phyloP scores from a whole-genome alignment of 768 basidiomycete genomes.

The Clitopilus passeckerianus region DNA sequence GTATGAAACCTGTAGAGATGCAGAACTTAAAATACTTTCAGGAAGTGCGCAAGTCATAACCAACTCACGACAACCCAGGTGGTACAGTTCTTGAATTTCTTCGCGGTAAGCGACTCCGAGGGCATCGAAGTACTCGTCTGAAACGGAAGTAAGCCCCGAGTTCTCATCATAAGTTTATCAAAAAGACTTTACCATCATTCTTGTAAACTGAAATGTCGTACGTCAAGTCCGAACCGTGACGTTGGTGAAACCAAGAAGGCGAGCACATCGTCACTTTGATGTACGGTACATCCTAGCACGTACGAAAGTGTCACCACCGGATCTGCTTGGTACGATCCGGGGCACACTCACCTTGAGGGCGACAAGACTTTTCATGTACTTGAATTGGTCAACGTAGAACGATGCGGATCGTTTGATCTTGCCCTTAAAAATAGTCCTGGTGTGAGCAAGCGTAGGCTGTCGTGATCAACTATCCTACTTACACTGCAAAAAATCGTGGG shows the following conservation, averaged over 20 bases:
- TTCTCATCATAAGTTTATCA: neutral
- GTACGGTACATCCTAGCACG: constrained; percentile 48
- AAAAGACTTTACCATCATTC: constrained; percentile 39
- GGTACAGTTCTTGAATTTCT: constrained; percentile 44
- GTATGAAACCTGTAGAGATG: constrained; percentile 36
- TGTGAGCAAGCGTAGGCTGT: too few relatives aligned
- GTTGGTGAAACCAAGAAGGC: constrained; percentile 69
- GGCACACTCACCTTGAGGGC: constrained; percentile 39
- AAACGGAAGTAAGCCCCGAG: neutral
- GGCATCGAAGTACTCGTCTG: constrained; percentile 50
- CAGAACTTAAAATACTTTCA: constrained; percentile 13
- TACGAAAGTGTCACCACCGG: neutral
- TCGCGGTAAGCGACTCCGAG: constrained; percentile 41
- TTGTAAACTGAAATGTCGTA: constrained; percentile 57
- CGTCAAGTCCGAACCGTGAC: constrained; percentile 54
- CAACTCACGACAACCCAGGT: constrained; percentile 41
- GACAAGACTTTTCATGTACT: constrained; percentile 53
- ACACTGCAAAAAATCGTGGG: constrained; percentile 41
- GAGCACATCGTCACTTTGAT: constrained; percentile 72
- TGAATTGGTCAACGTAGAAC: constrained; percentile 62
- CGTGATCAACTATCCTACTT: constrained; percentile 9
- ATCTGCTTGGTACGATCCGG: neutral
- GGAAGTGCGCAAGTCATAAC: neutral
- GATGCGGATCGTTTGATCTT: constrained; percentile 60
- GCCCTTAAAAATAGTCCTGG: constrained; percentile 31